Evolutionary conservation across 805 yeast genomes (phyloP), one percentile per base, ranked within the genome.

Genomic region (Nadsonia fulvescens): DNA sequence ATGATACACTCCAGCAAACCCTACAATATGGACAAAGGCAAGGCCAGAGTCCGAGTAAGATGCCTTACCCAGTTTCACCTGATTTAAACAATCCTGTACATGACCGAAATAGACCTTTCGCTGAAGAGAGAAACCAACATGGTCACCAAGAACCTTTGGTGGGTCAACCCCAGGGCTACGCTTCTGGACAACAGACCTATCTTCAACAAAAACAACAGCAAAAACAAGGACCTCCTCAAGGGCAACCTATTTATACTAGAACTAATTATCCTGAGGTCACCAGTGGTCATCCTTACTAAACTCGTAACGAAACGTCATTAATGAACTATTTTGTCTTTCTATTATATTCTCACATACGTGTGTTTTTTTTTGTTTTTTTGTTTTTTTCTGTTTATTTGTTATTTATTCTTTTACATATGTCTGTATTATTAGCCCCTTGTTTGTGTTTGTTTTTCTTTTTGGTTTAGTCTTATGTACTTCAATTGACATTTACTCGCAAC

Each of bases 141-240:
- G 25, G 18, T 17, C 18, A 8, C 18, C 8, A 9, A 17, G 8
- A 17, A 9, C 18, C 18, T 17, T 8, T 8, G 18, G 8, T 8
- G 18, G 8, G 8, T 17, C 8, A 9, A 9, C 18, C 18, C 9
- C 18, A 17, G 18, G 18, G 18, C 18, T 9, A 17, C n/a, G n/a
- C n/a, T n/a, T n/a, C n/a, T n/a, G n/a, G n/a, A n/a, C n/a, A n/a
- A n/a, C 28, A 23, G 12, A 19, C 28, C 20, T 22, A 22, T 11
- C 18, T 25, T 14, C 28, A 22, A 19, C 28, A 22, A 12, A 25
- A 20, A n/a, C 29, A 26, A 26, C 27, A 18, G 23, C 15, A 20
- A 4, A 17, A 8, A 13, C 19, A 17, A 12, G 27, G 25, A 3
- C n/a, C n/a, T 8, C 19, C 19, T 8, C 8, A n/a, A 17, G 19